Conservation (phyloP, 257 asterid genomes). For the Fraxinus quadrangulata region DNA sequence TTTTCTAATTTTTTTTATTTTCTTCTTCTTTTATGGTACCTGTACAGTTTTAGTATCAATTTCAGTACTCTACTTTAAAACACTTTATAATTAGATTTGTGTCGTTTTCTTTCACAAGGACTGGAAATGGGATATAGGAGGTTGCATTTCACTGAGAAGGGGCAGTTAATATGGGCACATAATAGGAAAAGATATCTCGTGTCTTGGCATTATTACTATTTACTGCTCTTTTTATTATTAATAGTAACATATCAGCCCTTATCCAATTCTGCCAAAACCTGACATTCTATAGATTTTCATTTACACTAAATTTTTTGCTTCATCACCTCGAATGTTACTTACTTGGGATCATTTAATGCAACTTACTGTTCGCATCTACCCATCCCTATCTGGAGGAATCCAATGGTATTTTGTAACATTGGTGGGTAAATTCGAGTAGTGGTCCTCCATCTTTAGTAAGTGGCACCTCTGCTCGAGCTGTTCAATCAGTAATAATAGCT, state of each 20-base stretch:
- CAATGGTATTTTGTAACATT: neutral
- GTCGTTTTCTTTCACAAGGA: constrained; percentile 33
- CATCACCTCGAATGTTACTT: constrained; percentile 22
- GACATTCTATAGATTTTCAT: constrained; percentile 42
- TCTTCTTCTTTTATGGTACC: constrained; percentile 19
- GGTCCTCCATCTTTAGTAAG: too few species aligned
- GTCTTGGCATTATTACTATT: constrained; percentile 37
- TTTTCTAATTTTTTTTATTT: constrained; percentile 43
- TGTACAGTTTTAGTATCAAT: constrained; percentile 43
- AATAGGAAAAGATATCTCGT: constrained; percentile 20
- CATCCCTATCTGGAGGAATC: neutral
- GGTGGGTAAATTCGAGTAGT: neutral
- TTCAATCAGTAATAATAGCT: too few species aligned
- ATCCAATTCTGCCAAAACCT: constrained; percentile 39
- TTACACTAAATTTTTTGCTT: constrained; percentile 13
- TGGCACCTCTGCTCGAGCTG: too few species aligned
- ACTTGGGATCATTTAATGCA: constrained; percentile 5
- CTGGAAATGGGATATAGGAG: constrained; percentile 33
- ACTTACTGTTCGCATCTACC: neutral
- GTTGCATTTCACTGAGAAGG: constrained; percentile 26
- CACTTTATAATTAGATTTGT: constrained; percentile 30
- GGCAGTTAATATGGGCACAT: constrained; percentile 12
- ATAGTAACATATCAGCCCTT: constrained; percentile 46
- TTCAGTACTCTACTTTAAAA: constrained; percentile 28
- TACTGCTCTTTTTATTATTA: constrained; percentile 33